A percentile compares a stretch with the other conserved stretches of the same genome.
Evolutionary conservation across 75 land plant species (phyloP).

Genomic region (Cryptomeria japonica): DNA sequence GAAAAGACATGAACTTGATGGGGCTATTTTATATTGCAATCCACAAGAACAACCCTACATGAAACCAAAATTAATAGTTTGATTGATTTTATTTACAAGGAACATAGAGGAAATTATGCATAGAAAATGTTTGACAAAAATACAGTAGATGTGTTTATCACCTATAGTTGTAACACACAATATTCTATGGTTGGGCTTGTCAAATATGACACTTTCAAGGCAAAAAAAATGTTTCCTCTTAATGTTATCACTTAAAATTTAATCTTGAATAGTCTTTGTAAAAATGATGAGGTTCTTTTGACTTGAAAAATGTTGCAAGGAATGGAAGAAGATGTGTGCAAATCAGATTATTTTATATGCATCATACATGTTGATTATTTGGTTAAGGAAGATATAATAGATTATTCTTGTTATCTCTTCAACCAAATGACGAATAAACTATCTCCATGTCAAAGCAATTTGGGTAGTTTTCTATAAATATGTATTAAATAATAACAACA

Average conservation of each 20-base stretch:
- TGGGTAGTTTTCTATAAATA: constrained; percentile 65
- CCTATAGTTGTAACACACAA: constrained; percentile 66
- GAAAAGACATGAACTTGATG: too few relatives aligned
- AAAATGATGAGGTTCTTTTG: constrained; percentile 51
- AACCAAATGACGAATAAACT: constrained; percentile 66
- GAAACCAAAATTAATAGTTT: constrained; percentile 15
- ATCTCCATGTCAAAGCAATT: constrained; percentile 56
- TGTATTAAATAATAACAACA: too few relatives aligned
- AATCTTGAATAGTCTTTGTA: constrained; percentile 61
- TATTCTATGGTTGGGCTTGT: constrained; percentile 68
- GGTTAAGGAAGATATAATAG: constrained; percentile 47
- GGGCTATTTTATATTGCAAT: too few relatives aligned
- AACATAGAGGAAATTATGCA: constrained; percentile 40
- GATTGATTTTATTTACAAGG: constrained; percentile 22
- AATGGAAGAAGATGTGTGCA: constrained; percentile 52
- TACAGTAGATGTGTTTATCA: constrained; percentile 28
- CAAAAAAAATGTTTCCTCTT: constrained; percentile 37
- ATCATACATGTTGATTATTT: constrained; percentile 70
- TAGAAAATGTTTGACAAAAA: constrained; percentile 38
- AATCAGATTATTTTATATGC: constrained; percentile 73
- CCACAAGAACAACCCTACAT: constrained; percentile 20
- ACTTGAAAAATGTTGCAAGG: constrained; percentile 52
- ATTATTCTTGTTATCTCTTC: constrained; percentile 65
- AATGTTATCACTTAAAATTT: constrained; percentile 66
- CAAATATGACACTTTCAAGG: constrained; percentile 45